Conservation (phyloP, 2,329 filamentous ascomycete species). For the Acrodontium crateriforme region DNA sequence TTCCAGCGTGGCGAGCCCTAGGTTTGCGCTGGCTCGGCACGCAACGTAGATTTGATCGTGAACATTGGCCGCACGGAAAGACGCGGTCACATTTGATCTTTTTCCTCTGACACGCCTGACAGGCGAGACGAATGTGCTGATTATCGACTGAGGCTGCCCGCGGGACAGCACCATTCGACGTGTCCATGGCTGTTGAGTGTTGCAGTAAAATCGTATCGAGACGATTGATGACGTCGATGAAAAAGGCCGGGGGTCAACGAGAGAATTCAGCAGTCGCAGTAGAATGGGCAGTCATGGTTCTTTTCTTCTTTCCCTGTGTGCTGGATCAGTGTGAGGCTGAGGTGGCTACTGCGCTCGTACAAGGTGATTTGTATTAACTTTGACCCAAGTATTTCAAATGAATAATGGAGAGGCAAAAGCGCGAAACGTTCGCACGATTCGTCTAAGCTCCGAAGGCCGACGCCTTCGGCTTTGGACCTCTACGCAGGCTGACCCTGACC, state of each 20-base stretch:
- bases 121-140: constrained; percentile 16
- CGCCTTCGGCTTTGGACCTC: too few relatives aligned
- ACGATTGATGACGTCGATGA: too few relatives aligned
- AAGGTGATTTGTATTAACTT: too few relatives aligned
- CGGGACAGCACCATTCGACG: background rate
- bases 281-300: background rate
- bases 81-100: constrained; percentile 18
- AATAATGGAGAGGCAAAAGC: too few relatives aligned
- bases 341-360: too few relatives aligned
- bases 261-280: background rate
- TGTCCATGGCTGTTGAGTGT: background rate
- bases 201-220: background rate
- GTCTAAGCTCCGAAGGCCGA: too few relatives aligned
- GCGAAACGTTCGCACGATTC: too few relatives aligned
- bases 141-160: too few relatives aligned
- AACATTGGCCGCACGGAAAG: constrained; percentile 17
- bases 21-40: constrained; percentile 14
- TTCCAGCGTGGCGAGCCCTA: constrained; percentile 13
- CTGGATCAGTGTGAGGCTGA: too few relatives aligned
- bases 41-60: constrained; percentile 14
- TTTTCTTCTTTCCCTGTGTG: background rate
- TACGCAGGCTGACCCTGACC: too few relatives aligned
- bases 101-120: constrained; percentile 19
- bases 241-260: too few relatives aligned
- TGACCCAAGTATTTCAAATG: too few relatives aligned